Conservation (phyloP, 2,329 filamentous ascomycete genomes). For the Neonectria punicea region DNA sequence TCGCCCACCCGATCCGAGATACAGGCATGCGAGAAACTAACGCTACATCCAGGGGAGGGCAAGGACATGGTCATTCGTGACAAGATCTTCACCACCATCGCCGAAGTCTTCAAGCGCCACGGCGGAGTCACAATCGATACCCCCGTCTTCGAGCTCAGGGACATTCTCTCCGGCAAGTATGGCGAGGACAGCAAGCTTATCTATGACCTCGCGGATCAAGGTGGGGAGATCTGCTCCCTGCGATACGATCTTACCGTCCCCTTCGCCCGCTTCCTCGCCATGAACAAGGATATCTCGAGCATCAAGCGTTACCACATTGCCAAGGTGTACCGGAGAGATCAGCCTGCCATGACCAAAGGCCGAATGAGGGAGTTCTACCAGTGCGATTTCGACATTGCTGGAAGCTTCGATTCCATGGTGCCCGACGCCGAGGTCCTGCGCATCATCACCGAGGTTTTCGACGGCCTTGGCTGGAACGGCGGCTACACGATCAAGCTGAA, state of each 20-base stretch:
- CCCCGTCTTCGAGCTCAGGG: conserved; percentile 85
- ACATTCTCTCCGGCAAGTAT: conserved; percentile 90
- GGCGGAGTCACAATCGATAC: conserved; percentile 84
- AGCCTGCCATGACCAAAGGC: conserved; percentile 81
- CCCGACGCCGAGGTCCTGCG: conserved; percentile 90
- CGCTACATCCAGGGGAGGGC: conserved; percentile 64
- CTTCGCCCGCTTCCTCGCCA: conserved; percentile 91
- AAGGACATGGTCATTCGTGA: conserved; percentile 83
- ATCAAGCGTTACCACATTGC: conserved; percentile 97
- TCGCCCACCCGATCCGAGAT: neutral
- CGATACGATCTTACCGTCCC: conserved; percentile 91
- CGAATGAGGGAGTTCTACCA: conserved; percentile 97
- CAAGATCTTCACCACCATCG: conserved; percentile 81
- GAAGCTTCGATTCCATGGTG: conserved; percentile 88
- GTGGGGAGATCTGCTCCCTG: conserved; percentile 78
- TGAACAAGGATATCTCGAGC: conserved; percentile 83
- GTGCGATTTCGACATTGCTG: conserved; percentile 96
- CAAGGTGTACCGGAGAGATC: conserved; percentile 73
- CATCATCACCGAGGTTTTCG: conserved; percentile 87
- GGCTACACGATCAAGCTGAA: conserved; percentile 92
- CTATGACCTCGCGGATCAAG: conserved; percentile 88
- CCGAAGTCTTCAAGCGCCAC: conserved; percentile 84
- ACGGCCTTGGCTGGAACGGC: conserved; percentile 78
- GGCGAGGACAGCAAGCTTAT: conserved; percentile 93
- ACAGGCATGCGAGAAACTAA: conserved; percentile 21